phyloP scores from a whole-genome alignment of 2,329 filamentous ascomycete species.

The Aspergillus ochraceus region DNA sequence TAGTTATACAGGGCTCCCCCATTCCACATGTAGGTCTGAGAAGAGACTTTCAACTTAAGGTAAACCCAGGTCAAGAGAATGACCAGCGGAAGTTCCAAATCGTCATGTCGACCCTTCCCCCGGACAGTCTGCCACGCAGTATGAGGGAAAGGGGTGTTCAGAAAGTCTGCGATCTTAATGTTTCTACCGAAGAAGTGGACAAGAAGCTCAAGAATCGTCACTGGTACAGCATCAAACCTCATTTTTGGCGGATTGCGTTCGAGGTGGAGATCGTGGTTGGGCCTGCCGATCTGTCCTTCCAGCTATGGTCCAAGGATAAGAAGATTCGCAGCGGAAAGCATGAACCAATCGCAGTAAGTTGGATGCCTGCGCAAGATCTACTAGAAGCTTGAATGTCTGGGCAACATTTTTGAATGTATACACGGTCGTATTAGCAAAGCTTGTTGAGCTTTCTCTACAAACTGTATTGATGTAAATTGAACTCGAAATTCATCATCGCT shows the following conservation, averaged over 20 bases:
- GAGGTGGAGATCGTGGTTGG: conserved; percentile 35
- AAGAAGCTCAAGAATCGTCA: conserved; percentile 37
- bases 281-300: conserved; percentile 36
- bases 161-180: conserved; percentile 31
- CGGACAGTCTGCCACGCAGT: conserved; percentile 24
- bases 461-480: no score
- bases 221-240: conserved; percentile 34
- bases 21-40: conserved; percentile 24
- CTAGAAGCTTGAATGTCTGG: neutral
- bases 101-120: conserved; percentile 30
- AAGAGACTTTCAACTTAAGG: conserved; percentile 29
- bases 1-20: conserved; percentile 16
- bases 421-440: neutral
- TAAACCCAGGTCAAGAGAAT: conserved; percentile 21
- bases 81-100: conserved; percentile 32
- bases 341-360: conserved; percentile 33
- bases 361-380: conserved; percentile 23
- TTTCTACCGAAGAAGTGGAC: conserved; percentile 27
- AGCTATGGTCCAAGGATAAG: conserved; percentile 33
- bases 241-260: conserved; percentile 32
- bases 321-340: conserved; percentile 25
- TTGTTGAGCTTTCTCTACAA: neutral
- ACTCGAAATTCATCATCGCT: no score
- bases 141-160: conserved; percentile 24
- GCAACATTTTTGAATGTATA: neutral